A percentile compares a stretch with the other conserved stretches of the same genome.
phyloP scores from a whole-genome alignment of 768 basidiomycete genomes.

The Boletus sensibilis region DNA sequence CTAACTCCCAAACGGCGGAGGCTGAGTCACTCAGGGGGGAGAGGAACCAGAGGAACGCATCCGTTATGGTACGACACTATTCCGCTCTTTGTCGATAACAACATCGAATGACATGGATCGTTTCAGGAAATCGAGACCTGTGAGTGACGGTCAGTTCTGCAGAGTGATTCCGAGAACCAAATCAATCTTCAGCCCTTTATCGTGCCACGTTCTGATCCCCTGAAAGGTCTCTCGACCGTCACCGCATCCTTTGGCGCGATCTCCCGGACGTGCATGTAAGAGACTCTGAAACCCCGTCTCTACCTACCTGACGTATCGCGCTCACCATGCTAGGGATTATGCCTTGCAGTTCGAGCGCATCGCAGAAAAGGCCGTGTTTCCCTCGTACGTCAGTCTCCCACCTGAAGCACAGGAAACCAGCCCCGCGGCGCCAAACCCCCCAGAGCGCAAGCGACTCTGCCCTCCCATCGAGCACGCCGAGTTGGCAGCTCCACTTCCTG shows the following conservation, averaged over 20 bases:
- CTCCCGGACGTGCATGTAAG: conserved; percentile 9
- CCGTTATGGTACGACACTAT: conserved; percentile 1
- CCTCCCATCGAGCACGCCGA: not conserved
- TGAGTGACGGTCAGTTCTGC: not conserved
- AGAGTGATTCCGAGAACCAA: not conserved
- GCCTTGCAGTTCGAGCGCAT: conserved; percentile 5
- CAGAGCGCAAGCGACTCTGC: not conserved
- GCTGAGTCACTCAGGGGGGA: not conserved
- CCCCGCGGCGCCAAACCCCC: not conserved
- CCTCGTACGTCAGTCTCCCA: not conserved
- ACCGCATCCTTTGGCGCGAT: conserved; percentile 5
- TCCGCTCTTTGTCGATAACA: not conserved
- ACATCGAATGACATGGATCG: not conserved
- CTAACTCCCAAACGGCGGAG: not conserved
- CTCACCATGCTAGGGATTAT: conserved; percentile 1
- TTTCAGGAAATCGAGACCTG: conserved; percentile 9
- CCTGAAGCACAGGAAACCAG: not conserved
- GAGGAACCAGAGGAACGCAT: not conserved
- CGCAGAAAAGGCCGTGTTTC: not conserved
- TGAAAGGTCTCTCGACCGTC: conserved; percentile 1
- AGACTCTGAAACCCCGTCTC: not conserved
- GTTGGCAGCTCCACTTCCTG: not conserved
- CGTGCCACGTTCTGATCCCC: not conserved
- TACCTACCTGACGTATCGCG: not conserved
- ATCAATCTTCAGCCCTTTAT: not conserved